These are phyloP conservation scores for Thelonectria olida DNA, from an alignment of 2,329 filamentous ascomycete species.

Conservation along the genomic window DNA sequence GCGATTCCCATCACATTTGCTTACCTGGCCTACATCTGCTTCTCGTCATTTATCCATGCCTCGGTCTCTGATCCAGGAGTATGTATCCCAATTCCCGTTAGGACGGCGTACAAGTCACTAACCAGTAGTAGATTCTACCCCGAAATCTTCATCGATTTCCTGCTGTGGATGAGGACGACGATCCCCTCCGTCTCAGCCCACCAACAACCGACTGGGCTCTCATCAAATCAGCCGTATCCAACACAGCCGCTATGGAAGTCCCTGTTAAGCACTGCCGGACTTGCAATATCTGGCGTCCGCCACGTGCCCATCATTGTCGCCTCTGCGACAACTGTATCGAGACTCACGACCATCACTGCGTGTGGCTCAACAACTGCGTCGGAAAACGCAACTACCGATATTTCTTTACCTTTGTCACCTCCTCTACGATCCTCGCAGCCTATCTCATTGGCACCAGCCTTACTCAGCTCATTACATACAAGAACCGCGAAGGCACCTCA, in stretches of 20 bases:
- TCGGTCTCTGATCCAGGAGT: slow-evolving; percentile 93
- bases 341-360: slow-evolving; percentile 97
- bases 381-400: slow-evolving; percentile 97
- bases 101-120: slow-evolving; percentile 7
- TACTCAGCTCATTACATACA: slow-evolving; percentile 82
- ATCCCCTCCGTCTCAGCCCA: slow-evolving; percentile 83
- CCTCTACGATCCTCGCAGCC: slow-evolving; percentile 78
- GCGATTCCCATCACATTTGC: slow-evolving; percentile 90
- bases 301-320: slow-evolving; percentile 94
- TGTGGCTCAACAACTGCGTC: slow-evolving; percentile 99
- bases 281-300: slow-evolving; percentile 96
- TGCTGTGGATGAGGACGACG: slow-evolving; percentile 76
- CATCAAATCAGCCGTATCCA: slow-evolving; percentile 79
- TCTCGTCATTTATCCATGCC: slow-evolving; percentile 94
- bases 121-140: slow-evolving; percentile 77
- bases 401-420: slow-evolving; percentile 91
- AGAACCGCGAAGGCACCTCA: slow-evolving; percentile 66
- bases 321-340: slow-evolving; percentile 98
- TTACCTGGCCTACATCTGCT: slow-evolving; percentile 89
- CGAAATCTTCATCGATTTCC: slow-evolving; percentile 92
- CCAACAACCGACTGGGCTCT: slow-evolving; percentile 94
- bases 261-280: slow-evolving; percentile 98
- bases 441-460: slow-evolving; percentile 82
- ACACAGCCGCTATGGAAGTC: slow-evolving; percentile 93
- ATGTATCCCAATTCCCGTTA: slow-evolving; percentile 52